Conservation (phyloP, 192 early-diverging fungal species). For the Glomus cerebriforme region DNA sequence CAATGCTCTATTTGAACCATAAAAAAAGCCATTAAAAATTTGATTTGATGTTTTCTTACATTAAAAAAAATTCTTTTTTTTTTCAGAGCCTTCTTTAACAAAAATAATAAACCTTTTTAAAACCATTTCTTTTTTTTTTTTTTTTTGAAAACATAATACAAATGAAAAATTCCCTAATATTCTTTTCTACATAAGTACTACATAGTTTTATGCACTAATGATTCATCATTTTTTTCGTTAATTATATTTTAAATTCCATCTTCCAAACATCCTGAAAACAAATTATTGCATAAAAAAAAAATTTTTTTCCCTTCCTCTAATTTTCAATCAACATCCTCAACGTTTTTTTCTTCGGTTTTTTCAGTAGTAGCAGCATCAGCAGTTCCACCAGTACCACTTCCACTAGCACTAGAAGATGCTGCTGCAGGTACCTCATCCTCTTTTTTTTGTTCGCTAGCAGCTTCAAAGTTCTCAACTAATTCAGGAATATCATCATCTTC, state of each 20-base stretch:
- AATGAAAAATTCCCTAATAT: background rate
- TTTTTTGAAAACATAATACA: background rate
- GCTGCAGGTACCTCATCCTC: slow-evolving; percentile 4
- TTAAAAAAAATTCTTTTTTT: no score
- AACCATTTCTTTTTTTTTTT: no score
- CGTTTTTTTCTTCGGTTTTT: background rate
- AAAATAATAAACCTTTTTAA: no score
- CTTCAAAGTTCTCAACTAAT: slow-evolving; percentile 77
- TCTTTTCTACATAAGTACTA: background rate
- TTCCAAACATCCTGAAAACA: background rate
- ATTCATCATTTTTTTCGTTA: no score
- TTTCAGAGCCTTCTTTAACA: no score
- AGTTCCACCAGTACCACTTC: background rate
- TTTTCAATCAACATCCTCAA: background rate
- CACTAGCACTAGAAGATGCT: background rate
- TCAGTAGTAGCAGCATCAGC: background rate
- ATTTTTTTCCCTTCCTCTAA: no score
- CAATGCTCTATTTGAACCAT: background rate
- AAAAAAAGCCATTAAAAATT: background rate
- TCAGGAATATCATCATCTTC: slow-evolving; percentile 95
- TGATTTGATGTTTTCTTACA: no score
- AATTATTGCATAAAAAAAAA: background rate
- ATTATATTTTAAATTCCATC: background rate
- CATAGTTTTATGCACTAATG: background rate
- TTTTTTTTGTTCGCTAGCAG: slow-evolving; percentile 36